Percentiles rank a stretch among this genome's conserved stretches.
Evolutionary conservation across 179 eudicot genomes (phyloP).

Genomic region (Beta lomatogona): DNA sequence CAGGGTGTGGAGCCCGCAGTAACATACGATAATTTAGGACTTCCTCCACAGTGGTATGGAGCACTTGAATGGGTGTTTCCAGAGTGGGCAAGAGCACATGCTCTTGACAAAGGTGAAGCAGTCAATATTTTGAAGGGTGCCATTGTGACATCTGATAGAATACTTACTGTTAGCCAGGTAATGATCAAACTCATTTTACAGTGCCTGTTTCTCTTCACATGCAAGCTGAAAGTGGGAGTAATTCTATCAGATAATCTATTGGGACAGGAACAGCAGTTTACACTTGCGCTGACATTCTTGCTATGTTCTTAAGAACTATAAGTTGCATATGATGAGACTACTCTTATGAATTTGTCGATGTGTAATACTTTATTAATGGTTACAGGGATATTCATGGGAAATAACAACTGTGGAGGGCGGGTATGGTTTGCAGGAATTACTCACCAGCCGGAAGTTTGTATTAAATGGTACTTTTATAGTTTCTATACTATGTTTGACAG

Average conservation of each 20-base stretch:
- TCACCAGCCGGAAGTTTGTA: slow-evolving; percentile 71
- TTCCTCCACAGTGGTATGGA: slow-evolving; percentile 90
- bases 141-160: slow-evolving; percentile 85
- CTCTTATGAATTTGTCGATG: background rate
- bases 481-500: background rate
- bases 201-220: background rate
- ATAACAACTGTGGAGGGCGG: slow-evolving; percentile 98
- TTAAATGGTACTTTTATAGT: slow-evolving; percentile 45
- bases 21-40: slow-evolving; percentile 76
- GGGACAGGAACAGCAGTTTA: no score
- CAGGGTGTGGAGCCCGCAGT: slow-evolving; percentile 97
- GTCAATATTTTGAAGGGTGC: slow-evolving; percentile 95
- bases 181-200: background rate
- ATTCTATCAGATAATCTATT: no score
- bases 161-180: slow-evolving; percentile 97
- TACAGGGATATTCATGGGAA: slow-evolving; percentile 97
- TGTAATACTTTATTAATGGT: slow-evolving; percentile 19
- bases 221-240: background rate
- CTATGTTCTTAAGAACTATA: background rate
- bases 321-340: background rate
- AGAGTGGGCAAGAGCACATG: slow-evolving; percentile 97
- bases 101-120: slow-evolving; percentile 98
- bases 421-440: slow-evolving; percentile 80
- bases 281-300: background rate
- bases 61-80: slow-evolving; percentile 95